Conservation (phyloP, 495 filamentous ascomycete species). For the Staphylotrichum longicolle region DNA sequence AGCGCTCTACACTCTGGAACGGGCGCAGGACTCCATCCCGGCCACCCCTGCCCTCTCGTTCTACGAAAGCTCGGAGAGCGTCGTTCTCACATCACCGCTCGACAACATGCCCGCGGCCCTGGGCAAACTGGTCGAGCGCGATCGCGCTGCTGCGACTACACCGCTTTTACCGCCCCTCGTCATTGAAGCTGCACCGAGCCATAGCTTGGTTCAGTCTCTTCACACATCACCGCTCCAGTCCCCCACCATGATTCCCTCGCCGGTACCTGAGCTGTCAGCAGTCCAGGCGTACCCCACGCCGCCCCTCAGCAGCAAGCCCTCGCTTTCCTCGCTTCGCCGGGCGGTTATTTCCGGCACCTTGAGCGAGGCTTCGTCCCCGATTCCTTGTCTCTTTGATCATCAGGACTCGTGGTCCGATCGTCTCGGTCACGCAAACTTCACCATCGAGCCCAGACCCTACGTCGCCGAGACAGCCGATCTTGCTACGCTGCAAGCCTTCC, state of each 20-base stretch:
- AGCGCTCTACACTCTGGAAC: constrained; percentile 46
- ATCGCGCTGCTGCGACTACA: constrained; percentile 66
- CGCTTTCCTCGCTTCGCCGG: constrained; percentile 68
- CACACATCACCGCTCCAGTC: constrained; percentile 80
- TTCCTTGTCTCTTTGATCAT: constrained; percentile 60
- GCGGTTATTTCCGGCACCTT: constrained; percentile 36
- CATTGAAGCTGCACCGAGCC: constrained; percentile 45
- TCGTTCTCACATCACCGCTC: constrained; percentile 46
- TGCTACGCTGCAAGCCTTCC: constrained; percentile 62
- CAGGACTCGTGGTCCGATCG: constrained; percentile 78
- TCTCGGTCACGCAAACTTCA: constrained; percentile 90
- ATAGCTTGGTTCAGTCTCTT: constrained; percentile 39
- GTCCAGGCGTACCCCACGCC: constrained; percentile 59
- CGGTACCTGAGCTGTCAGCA: constrained; percentile 28
- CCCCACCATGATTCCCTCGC: constrained; percentile 54
- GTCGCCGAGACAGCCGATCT: constrained; percentile 56
- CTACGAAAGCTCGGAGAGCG: constrained; percentile 57
- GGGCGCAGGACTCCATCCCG: constrained; percentile 56
- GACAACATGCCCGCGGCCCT: constrained; percentile 59
- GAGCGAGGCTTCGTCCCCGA: constrained; percentile 43
- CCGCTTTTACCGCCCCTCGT: constrained; percentile 80
- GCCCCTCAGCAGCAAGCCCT: constrained; percentile 76
- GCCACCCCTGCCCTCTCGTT: constrained; percentile 65
- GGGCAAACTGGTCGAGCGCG: constrained; percentile 50
- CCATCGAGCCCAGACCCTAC: constrained; percentile 80